These are phyloP conservation scores for Trametes villosa DNA, from an alignment of 768 basidiomycete genomes.

Conservation along the genomic window DNA sequence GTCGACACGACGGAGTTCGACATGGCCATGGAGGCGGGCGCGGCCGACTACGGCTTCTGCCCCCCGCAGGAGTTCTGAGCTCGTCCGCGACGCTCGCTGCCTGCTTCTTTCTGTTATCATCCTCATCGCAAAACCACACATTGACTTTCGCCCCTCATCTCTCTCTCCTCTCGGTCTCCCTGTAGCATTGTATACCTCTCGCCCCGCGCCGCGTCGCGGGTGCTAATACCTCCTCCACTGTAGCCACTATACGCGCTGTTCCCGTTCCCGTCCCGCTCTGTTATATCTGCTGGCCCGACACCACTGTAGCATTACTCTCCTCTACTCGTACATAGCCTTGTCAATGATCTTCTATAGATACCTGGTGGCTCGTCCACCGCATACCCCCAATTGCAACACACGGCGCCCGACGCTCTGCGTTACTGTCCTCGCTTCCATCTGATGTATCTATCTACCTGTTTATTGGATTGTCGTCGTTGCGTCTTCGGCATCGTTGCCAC, in stretches of 20 bases:
- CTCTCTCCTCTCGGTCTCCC: background rate
- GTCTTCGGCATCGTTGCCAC: no score
- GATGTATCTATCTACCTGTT: constrained; percentile 17
- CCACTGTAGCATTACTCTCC: constrained; percentile 11
- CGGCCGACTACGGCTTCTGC: constrained; percentile 17
- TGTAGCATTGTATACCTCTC: constrained; percentile 8
- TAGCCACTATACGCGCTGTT: constrained; percentile 12
- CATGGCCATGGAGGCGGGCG: constrained; percentile 7
- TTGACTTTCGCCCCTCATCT: background rate
- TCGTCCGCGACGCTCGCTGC: background rate
- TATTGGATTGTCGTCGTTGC: no score
- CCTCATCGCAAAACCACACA: background rate
- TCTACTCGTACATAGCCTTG: constrained; percentile 9
- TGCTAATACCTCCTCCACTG: constrained; percentile 19
- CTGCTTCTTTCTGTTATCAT: background rate
- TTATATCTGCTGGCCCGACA: background rate
- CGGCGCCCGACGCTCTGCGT: background rate
- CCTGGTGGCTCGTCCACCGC: background rate
- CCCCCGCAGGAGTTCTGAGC: constrained; percentile 17
- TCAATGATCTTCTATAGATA: constrained; percentile 12
- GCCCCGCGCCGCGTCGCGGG: background rate
- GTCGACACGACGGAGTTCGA: background rate
- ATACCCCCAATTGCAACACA: constrained; percentile 9
- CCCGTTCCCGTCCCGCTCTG: constrained; percentile 2
- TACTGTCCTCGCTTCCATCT: background rate